Base-by-base conservation (phyloP, 805 yeast genomes). In the Clavispora santaluciae region DNA sequence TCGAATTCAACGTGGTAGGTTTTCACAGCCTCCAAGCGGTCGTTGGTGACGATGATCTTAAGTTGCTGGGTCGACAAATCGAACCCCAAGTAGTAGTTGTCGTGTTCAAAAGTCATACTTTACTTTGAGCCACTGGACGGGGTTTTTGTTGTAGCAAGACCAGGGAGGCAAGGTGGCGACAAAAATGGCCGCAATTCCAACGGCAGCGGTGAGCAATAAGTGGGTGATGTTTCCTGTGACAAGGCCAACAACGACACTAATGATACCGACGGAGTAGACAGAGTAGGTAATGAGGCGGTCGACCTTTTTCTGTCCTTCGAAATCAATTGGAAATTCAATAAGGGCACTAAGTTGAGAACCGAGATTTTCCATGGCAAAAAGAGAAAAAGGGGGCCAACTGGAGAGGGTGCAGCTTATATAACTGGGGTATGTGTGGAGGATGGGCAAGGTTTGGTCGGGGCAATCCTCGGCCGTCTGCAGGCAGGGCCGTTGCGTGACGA, bases 21-120 rank as follows among this genome's bases (percentile, higher is more conserved):
- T 30, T 72, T 62, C 22, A 77, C 68, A 21, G 79, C 79, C 26
- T 71, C 63, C 41, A 88, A 65, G 8, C 66, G 52, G 9, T 66
- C 72, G 56, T 79, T 68, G 23, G 86, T 76, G 20, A 83, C 81
- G 33, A 88, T 73, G 34, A 86, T 75, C 60, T 89, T 89, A 52
- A 90, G 65, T 56, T 88, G 96, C 58, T 89, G 97, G 12, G 96
- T 89, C 1, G 95, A 86, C 21, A 90, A 70, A 59, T 90, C 97
- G 53, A 88, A 78, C 1, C 96, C 96, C 44, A 86, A 61, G 54
- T 63, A 81, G 35, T 49, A 44, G 29, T 38, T 45, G 18, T 33
- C 24, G 23, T 22, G 22, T 20, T 45, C 41, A 47, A 39, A 50
- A 47, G 49, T 45, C 57, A 56, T 48, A 56, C 38, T 61, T 54